Conservation (phyloP, 768 basidiomycete genomes). For the Termitomyces heimii region DNA sequence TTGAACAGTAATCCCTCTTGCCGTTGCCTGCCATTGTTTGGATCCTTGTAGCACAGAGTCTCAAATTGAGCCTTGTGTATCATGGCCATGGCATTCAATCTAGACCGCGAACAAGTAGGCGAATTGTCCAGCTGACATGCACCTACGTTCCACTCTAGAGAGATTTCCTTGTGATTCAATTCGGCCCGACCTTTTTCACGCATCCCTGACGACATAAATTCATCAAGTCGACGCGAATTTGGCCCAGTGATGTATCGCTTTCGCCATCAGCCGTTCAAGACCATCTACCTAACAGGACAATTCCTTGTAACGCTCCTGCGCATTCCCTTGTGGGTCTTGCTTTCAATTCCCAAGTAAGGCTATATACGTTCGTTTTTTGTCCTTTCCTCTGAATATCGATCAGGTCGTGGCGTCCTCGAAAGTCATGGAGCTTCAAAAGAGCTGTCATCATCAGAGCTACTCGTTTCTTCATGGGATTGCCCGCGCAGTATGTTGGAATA, state of each 20-base stretch:
- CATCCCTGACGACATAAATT: not conserved
- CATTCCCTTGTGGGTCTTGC: conserved; percentile 43
- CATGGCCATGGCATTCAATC: not conserved
- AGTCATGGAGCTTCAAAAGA: conserved; percentile 40
- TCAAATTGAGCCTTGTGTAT: too few relatives aligned
- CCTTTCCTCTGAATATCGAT: not conserved
- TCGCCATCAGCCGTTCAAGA: conserved; percentile 43
- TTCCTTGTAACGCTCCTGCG: conserved; percentile 32
- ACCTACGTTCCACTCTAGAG: not conserved
- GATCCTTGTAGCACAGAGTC: not conserved
- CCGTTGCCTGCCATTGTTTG: not conserved
- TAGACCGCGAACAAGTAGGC: not conserved
- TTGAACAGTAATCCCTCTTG: not conserved
- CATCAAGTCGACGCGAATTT: not conserved
- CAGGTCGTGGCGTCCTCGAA: conserved; percentile 37
- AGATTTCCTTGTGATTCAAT: not conserved
- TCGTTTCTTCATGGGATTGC: conserved; percentile 21
- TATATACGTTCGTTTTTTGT: not conserved
- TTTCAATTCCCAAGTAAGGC: conserved; percentile 29
- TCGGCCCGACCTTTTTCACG: too few relatives aligned
- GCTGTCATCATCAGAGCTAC: conserved; percentile 29
- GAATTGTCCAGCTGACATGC: not conserved
- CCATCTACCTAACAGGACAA: conserved; percentile 39
- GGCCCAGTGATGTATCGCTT: conserved; percentile 23
- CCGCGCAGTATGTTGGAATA: conserved; percentile 19